phyloP scores from a whole-genome alignment of 2,329 filamentous ascomycete genomes.

The Clathrospora elynae region DNA sequence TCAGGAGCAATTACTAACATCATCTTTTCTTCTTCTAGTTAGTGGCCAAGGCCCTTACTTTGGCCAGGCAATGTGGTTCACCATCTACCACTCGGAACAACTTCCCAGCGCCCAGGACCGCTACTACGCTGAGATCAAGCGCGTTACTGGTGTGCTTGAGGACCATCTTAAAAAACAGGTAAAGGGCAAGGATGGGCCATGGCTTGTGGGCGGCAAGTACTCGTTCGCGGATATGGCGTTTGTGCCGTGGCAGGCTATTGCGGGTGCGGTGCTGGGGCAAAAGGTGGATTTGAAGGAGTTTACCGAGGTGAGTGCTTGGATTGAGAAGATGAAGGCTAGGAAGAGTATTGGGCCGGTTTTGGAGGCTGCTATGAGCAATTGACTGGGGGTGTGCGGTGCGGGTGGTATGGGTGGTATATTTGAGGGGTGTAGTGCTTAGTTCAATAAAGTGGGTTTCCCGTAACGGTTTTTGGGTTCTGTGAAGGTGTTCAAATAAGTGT shows the following conservation, averaged over 20 bases:
- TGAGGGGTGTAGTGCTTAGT: neutral
- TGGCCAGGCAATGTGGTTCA: slow-evolving; percentile 48
- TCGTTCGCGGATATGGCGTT: slow-evolving; percentile 38
- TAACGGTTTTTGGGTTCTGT: no score
- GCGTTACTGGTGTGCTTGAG: slow-evolving; percentile 56
- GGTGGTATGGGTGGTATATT: neutral
- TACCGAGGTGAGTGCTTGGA: slow-evolving; percentile 23
- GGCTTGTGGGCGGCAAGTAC: slow-evolving; percentile 36
- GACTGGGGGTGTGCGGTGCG: neutral
- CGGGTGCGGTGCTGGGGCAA: neutral
- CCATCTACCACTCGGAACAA: slow-evolving; percentile 49
- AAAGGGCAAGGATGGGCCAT: slow-evolving; percentile 30
- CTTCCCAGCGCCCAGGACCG: slow-evolving; percentile 53
- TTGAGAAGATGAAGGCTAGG: slow-evolving; percentile 20
- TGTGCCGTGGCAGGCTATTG: slow-evolving; percentile 29
- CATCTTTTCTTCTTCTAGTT: neutral
- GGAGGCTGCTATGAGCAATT: slow-evolving; percentile 1
- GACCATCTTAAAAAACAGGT: slow-evolving; percentile 41
- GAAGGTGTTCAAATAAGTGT: no score
- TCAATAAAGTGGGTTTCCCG: no score
- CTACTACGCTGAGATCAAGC: slow-evolving; percentile 55
- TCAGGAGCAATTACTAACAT: neutral
- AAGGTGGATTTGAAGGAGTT: slow-evolving; percentile 19
- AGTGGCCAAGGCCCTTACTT: slow-evolving; percentile 57
- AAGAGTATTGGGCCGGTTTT: slow-evolving; percentile 3